These are phyloP conservation scores for Lactarius quietus DNA, from an alignment of 768 basidiomycete genomes.

Conservation along the genomic window DNA sequence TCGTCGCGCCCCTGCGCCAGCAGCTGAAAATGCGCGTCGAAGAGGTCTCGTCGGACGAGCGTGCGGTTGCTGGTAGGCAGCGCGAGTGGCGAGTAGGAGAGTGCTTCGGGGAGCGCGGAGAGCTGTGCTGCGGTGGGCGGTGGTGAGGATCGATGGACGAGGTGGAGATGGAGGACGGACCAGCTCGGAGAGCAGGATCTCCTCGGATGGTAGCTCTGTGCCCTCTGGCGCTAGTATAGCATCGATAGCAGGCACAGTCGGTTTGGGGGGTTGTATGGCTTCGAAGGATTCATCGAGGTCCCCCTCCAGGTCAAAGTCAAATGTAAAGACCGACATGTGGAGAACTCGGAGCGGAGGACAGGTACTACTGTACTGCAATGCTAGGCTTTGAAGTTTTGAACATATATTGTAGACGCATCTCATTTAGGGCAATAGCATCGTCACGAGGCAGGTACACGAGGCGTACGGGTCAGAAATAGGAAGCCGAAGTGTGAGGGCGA, in stretches of 20 bases:
- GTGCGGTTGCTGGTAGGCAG: constrained; percentile 38
- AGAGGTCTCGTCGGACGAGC: constrained; percentile 80
- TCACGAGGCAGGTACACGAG: no score
- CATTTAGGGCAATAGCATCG: no score
- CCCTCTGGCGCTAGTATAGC: neutral
- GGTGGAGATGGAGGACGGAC: constrained; percentile 32
- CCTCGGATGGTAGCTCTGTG: constrained; percentile 27
- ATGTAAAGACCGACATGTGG: constrained; percentile 46
- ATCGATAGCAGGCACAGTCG: neutral
- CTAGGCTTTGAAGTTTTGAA: neutral
- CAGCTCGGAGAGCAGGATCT: constrained; percentile 33
- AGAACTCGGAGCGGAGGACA: neutral
- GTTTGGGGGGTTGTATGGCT: neutral
- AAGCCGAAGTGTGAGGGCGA: no score
- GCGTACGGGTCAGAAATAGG: no score
- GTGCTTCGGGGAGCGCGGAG: constrained; percentile 58
- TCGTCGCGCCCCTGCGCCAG: constrained; percentile 48
- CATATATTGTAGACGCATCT: neutral
- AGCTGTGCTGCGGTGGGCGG: constrained; percentile 46
- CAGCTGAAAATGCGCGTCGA: constrained; percentile 94
- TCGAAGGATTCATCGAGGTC: constrained; percentile 32
- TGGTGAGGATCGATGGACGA: neutral
- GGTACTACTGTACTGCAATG: neutral
- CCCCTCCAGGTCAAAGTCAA: constrained; percentile 61
- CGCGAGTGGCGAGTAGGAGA: constrained; percentile 76